A percentile compares a stretch with the other conserved stretches of the same genome.
Conservation (phyloP, 2,329 filamentous ascomycete species). For the Penicillium sp. region DNA sequence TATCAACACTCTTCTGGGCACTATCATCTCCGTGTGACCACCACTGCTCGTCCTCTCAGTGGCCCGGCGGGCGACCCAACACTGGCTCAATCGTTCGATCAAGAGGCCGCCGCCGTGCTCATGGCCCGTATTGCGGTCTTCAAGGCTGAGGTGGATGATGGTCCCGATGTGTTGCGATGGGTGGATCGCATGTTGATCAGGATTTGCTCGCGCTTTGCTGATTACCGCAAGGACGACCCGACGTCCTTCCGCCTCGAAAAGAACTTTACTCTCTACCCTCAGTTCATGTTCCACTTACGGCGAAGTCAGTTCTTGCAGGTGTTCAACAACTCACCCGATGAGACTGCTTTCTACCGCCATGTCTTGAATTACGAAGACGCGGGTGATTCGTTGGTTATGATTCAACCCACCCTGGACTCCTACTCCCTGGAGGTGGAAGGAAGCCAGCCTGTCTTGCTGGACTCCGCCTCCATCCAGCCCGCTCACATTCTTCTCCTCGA, state of each 20-base stretch:
- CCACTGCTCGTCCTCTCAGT: slow-evolving; percentile 82
- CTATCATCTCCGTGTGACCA: slow-evolving; percentile 93
- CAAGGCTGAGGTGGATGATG: slow-evolving; percentile 97
- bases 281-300: slow-evolving; percentile 99
- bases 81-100: slow-evolving; percentile 94
- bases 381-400: slow-evolving; percentile 96
- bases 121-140: slow-evolving; percentile 99
- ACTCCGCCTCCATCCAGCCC: slow-evolving; percentile 92
- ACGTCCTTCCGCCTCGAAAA: slow-evolving; percentile 95
- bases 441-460: slow-evolving; percentile 84
- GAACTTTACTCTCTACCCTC: slow-evolving; percentile 97
- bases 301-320: slow-evolving; percentile 97
- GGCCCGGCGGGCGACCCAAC: slow-evolving; percentile 91
- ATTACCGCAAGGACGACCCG: slow-evolving; percentile 96
- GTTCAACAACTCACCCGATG: slow-evolving; percentile 98
- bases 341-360: slow-evolving; percentile 98
- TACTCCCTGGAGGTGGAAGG: slow-evolving; percentile 97
- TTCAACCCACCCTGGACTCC: slow-evolving; percentile 92
- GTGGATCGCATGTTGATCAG: slow-evolving; percentile 98
- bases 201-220: slow-evolving; percentile 90
- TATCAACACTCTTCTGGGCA: slow-evolving; percentile 97
- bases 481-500: slow-evolving; percentile 91
- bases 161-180: slow-evolving; percentile 96
- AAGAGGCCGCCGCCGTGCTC: slow-evolving; percentile 92
- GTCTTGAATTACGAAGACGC: slow-evolving; percentile 97